phyloP scores from a whole-genome alignment of 2,329 filamentous ascomycete genomes.

The Stachybotrys chlorohalonatus region DNA sequence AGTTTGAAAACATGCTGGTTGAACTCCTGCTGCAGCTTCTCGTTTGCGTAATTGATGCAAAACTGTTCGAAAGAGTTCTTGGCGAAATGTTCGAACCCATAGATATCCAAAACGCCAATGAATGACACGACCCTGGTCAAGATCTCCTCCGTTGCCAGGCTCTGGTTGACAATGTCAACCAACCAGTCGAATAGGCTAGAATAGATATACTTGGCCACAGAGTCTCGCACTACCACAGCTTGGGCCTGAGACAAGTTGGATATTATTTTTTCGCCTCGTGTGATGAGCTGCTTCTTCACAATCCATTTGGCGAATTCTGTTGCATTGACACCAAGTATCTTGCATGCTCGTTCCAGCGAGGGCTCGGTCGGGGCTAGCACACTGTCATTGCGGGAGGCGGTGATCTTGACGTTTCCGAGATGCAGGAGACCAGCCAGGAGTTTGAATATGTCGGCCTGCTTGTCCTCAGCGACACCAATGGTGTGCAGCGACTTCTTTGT shows the following conservation, averaged over 20 bases:
- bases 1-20: slow-evolving; percentile 99
- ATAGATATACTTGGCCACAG: slow-evolving; percentile 97
- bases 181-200: slow-evolving; percentile 98
- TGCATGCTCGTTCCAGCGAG: slow-evolving; percentile 70
- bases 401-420: slow-evolving; percentile 94
- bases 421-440: slow-evolving; percentile 86
- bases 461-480: slow-evolving; percentile 68
- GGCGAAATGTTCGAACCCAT: slow-evolving; percentile 97
- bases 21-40: slow-evolving; percentile 98
- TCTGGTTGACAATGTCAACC: slow-evolving; percentile 91
- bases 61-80: slow-evolving; percentile 99
- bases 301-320: slow-evolving; percentile 93
- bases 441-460: slow-evolving; percentile 81
- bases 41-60: slow-evolving; percentile 99
- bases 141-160: slow-evolving; percentile 82
- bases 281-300: slow-evolving; percentile 96
- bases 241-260: slow-evolving; percentile 92
- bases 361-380: slow-evolving; percentile 73
- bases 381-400: slow-evolving; percentile 80
- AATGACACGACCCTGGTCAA: slow-evolving; percentile 76
- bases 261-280: slow-evolving; percentile 92
- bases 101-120: slow-evolving; percentile 98
- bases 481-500: slow-evolving; percentile 80
- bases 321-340: slow-evolving; percentile 79
- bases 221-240: slow-evolving; percentile 89